phyloP scores from a whole-genome alignment of 768 basidiomycete species.

The Mycena pura region DNA sequence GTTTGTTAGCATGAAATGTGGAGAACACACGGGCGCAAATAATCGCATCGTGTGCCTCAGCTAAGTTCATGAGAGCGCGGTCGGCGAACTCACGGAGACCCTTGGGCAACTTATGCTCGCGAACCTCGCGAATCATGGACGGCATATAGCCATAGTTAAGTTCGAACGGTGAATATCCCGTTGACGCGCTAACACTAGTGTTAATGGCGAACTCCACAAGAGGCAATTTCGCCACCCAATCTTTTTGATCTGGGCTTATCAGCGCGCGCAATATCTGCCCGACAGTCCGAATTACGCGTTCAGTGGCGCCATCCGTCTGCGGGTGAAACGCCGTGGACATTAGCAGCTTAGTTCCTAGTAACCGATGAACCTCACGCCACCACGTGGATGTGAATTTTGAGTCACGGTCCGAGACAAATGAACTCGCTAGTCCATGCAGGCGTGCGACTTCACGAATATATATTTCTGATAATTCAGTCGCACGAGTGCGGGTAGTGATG shows the following conservation, averaged over 20 bases:
- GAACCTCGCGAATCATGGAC: constrained; percentile 24
- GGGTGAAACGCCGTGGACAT: constrained; percentile 52
- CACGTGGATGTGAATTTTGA: constrained; percentile 50
- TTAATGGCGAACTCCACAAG: constrained; percentile 28
- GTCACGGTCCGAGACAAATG: constrained; percentile 50
- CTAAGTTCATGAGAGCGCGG: constrained; percentile 30
- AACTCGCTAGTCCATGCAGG: constrained; percentile 44
- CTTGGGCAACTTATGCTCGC: neutral
- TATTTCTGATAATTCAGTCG: constrained; percentile 42
- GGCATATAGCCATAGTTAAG: constrained; percentile 36
- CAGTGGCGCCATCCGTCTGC: constrained; percentile 47
- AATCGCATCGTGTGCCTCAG: constrained; percentile 44
- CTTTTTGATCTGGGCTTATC: constrained; percentile 33
- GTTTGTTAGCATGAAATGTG: constrained; percentile 37
- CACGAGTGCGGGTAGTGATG: constrained; percentile 34
- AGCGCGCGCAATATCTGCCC: constrained; percentile 37
- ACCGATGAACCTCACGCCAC: constrained; percentile 43
- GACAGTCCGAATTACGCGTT: constrained; percentile 42
- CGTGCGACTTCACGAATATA: constrained; percentile 44
- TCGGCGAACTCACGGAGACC: constrained; percentile 36
- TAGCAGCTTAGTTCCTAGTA: constrained; percentile 35
- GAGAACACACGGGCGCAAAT: constrained; percentile 40
- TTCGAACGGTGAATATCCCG: constrained; percentile 43
- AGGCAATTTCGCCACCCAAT: neutral
- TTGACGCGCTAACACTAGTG: constrained; percentile 35